A percentile compares a stretch with the other conserved stretches of the same genome.
Evolutionary conservation across 2,329 filamentous ascomycete species (phyloP).

Genomic region (Stagonosporopsis tanaceti): DNA sequence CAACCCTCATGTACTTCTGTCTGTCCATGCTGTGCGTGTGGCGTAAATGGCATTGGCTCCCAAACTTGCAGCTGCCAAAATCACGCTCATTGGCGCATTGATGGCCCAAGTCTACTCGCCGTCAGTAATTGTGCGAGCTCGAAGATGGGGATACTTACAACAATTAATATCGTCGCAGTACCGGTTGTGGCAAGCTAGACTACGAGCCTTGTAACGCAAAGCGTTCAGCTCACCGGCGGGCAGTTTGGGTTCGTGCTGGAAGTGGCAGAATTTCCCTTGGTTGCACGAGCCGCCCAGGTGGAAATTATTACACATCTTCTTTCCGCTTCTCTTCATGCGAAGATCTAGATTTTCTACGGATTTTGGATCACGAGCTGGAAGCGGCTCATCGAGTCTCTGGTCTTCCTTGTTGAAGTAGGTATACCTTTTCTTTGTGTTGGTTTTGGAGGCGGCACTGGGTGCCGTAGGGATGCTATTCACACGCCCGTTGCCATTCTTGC

Average conservation of each 20-base stretch:
- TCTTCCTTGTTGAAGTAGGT: conserved; percentile 54
- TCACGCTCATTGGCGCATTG: conserved; percentile 48
- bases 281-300: conserved; percentile 50
- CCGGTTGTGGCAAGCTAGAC: conserved; percentile 48
- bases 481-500: conserved; percentile 42
- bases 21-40: conserved; percentile 52
- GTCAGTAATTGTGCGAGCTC: neutral
- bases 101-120: conserved; percentile 49
- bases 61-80: conserved; percentile 48
- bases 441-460: conserved; percentile 24
- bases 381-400: conserved; percentile 52
- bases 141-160: conserved; percentile 35
- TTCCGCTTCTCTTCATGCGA: conserved; percentile 41
- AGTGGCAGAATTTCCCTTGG: conserved; percentile 53
- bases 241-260: conserved; percentile 53
- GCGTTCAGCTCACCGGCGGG: conserved; percentile 49
- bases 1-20: conserved; percentile 39
- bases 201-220: conserved; percentile 54
- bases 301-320: conserved; percentile 48
- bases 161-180: conserved; percentile 54
- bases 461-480: conserved; percentile 52
- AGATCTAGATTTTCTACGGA: conserved; percentile 37
- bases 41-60: conserved; percentile 49
- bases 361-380: conserved; percentile 42
- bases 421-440: conserved; percentile 43